phyloP scores from a whole-genome alignment of 1,284 basidiomycete genomes.

The Ceratobasidium sp. region DNA sequence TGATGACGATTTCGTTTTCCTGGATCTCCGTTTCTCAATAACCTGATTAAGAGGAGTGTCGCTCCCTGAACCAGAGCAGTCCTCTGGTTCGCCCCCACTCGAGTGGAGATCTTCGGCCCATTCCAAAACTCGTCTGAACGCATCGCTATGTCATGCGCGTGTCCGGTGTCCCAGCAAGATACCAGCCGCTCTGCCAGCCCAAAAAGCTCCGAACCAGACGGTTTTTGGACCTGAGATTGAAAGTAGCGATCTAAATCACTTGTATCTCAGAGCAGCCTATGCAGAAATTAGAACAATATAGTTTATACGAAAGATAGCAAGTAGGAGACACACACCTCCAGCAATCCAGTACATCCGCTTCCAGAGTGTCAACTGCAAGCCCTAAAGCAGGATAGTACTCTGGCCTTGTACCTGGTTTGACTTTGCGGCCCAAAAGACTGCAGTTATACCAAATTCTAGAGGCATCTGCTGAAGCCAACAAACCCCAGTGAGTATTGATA shows the following conservation, averaged over 20 bases:
- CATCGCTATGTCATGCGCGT: neutral
- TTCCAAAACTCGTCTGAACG: neutral
- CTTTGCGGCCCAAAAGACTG: neutral
- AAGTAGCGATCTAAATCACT: neutral
- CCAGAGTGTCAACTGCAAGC: neutral
- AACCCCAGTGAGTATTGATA: conserved; percentile 48
- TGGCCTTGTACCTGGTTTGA: neutral
- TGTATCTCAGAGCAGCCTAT: neutral
- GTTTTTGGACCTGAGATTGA: neutral
- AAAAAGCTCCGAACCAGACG: neutral
- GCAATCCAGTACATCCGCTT: neutral
- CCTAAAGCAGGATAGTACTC: neutral
- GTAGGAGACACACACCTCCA: conserved; percentile 6
- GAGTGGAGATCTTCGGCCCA: neutral
- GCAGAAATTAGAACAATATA: neutral
- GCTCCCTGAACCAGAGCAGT: neutral
- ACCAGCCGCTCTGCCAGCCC: neutral
- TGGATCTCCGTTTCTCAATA: too few relatives aligned
- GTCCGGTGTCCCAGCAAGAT: neutral
- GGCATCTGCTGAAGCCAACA: neutral
- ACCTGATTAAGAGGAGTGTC: neutral
- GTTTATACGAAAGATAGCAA: neutral
- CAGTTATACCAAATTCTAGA: neutral
- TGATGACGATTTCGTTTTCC: too few relatives aligned
- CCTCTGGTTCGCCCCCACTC: too few relatives aligned